Conservation (phyloP, 1,139 yeast species). For the Torulaspora pretoriensis region DNA sequence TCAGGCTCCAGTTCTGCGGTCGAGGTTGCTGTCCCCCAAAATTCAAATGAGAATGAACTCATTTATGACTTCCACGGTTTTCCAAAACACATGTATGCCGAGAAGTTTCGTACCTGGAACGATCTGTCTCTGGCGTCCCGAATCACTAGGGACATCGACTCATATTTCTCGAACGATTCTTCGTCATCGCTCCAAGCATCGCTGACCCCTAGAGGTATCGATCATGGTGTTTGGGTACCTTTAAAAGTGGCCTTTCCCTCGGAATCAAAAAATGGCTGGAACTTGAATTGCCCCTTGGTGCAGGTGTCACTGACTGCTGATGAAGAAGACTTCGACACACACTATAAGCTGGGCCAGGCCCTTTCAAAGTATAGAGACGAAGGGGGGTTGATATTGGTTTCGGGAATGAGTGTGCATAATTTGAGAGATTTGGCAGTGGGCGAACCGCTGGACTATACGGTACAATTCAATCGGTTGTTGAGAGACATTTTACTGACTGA, state of each 20-base stretch:
- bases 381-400: slow-evolving; percentile 52
- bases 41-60: slow-evolving; percentile 35
- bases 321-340: slow-evolving; percentile 43
- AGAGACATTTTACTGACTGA: slow-evolving; percentile 37
- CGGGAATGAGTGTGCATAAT: slow-evolving; percentile 81
- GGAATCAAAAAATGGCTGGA: slow-evolving; percentile 35
- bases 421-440: slow-evolving; percentile 44
- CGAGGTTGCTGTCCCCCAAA: slow-evolving; percentile 49
- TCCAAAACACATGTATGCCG: slow-evolving; percentile 58
- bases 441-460: slow-evolving; percentile 45
- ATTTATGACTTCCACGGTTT: slow-evolving; percentile 74
- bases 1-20: slow-evolving; percentile 39
- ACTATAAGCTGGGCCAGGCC: slow-evolving; percentile 52
- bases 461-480: slow-evolving; percentile 48
- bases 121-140: slow-evolving; percentile 43
- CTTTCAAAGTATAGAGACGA: slow-evolving; percentile 50
- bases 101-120: slow-evolving; percentile 52
- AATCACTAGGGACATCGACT: slow-evolving; percentile 41
- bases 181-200: slow-evolving; percentile 39
- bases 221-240: slow-evolving; percentile 84
- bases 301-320: slow-evolving; percentile 58
- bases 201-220: slow-evolving; percentile 56
- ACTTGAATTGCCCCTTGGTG: slow-evolving; percentile 52
- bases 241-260: slow-evolving; percentile 64
- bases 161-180: slow-evolving; percentile 1